These are phyloP conservation scores for Austroboletus novae-zelandiae DNA, from an alignment of 1,284 basidiomycete species.

Conservation along the genomic window DNA sequence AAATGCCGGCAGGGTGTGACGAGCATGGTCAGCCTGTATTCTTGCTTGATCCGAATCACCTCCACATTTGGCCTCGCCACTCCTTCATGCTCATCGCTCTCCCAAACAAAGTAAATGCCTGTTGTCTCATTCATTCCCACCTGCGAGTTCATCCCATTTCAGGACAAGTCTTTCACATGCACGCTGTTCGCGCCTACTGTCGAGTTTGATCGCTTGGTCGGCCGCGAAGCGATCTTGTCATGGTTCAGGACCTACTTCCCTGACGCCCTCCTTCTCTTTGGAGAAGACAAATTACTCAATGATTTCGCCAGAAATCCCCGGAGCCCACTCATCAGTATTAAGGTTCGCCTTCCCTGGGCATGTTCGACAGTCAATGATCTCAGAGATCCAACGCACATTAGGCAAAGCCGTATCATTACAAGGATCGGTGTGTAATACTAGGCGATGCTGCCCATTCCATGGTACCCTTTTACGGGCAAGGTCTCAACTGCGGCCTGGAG, in stretches of 20 bases:
- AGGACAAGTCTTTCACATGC: constrained; percentile 87
- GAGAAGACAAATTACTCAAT: constrained; percentile 70
- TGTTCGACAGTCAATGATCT: constrained; percentile 8
- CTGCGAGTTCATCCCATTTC: constrained; percentile 19
- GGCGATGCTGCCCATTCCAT: constrained; percentile 97
- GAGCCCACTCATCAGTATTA: constrained; percentile 88
- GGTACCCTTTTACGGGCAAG: constrained; percentile 99
- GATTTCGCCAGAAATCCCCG: constrained; percentile 84
- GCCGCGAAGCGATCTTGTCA: constrained; percentile 56
- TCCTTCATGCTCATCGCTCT: constrained; percentile 99
- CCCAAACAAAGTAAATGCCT: constrained; percentile 79
- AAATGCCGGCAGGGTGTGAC: constrained; percentile 81
- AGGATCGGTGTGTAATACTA: constrained; percentile 83
- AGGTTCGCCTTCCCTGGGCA: constrained; percentile 52
- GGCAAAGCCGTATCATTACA: constrained; percentile 88
- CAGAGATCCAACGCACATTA: constrained; percentile 37
- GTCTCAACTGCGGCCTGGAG: constrained; percentile 96
- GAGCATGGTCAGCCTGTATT: constrained; percentile 64
- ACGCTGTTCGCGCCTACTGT: constrained; percentile 89
- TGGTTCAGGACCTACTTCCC: constrained; percentile 90
- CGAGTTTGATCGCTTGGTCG: constrained; percentile 70
- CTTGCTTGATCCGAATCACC: constrained; percentile 88
- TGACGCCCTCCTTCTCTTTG: constrained; percentile 83
- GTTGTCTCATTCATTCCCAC: constrained; percentile 27
- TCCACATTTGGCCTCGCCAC: constrained; percentile 99